Percentiles rank a stretch among this genome's conserved stretches.
Conservation (phyloP, 352 stramenopile genomes). For the Pythium monospermum region DNA sequence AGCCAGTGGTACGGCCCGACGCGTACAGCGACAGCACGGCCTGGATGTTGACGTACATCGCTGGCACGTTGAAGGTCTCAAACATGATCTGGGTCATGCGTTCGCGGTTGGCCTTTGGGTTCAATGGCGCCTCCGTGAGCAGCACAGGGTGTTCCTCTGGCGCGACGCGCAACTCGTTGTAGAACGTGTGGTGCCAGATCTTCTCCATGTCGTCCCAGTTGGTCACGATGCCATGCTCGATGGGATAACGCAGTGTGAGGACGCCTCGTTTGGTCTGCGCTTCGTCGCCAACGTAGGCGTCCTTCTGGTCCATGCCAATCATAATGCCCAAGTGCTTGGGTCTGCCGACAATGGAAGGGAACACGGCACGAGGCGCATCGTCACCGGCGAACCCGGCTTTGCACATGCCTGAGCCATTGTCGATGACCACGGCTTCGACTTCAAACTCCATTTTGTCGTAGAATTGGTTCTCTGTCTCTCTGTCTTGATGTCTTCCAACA, state of each 20-base stretch:
- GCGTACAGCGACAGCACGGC: conserved; percentile 94
- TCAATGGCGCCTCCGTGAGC: conserved; percentile 92
- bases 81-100: conserved; percentile 97
- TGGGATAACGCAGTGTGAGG: conserved; percentile 95
- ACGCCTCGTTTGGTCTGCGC: conserved; percentile 92
- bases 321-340: conserved; percentile 96
- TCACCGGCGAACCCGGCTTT: conserved; percentile 98
- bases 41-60: conserved; percentile 93
- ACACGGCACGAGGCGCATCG: conserved; percentile 95
- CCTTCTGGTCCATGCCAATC: conserved; percentile 96
- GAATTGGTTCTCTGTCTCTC: neutral
- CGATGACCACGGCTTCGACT: conserved; percentile 75
- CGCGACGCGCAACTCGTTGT: conserved; percentile 95
- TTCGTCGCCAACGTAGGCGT: conserved; percentile 92
- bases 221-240: conserved; percentile 99
- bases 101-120: conserved; percentile 91
- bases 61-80: conserved; percentile 93
- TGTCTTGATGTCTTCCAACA: no score
- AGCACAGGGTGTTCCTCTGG: conserved; percentile 97
- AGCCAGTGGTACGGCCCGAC: conserved; percentile 92
- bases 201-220: conserved; percentile 99
- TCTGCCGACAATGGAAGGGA: conserved; percentile 94
- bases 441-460: conserved; percentile 50
- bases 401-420: conserved; percentile 99
- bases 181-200: conserved; percentile 99